These are phyloP conservation scores for Ensete ventricosum DNA, from an alignment of 176 grass and related monocot species.

Conservation along the genomic window DNA sequence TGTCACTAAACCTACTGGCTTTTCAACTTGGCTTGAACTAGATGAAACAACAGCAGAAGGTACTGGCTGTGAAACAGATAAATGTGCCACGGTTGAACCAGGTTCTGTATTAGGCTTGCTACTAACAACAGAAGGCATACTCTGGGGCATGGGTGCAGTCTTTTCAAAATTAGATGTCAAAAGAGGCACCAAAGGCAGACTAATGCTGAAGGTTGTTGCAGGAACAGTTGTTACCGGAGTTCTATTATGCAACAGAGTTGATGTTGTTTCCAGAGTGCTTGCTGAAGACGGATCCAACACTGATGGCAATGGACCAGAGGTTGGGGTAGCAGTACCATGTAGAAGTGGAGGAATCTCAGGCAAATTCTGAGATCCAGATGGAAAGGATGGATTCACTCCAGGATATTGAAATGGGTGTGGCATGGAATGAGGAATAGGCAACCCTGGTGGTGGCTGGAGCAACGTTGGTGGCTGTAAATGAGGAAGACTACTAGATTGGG, in stretches of 20 bases:
- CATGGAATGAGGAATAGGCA: slow-evolving; percentile 39
- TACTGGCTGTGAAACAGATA: slow-evolving; percentile 34
- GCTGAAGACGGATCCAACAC: slow-evolving; percentile 31
- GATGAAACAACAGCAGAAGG: slow-evolving; percentile 28
- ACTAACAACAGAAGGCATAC: slow-evolving; percentile 21
- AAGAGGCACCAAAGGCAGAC: slow-evolving; percentile 35
- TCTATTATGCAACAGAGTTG: slow-evolving; percentile 38
- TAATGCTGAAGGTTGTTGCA: slow-evolving; percentile 29
- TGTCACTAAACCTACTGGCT: slow-evolving; percentile 35
- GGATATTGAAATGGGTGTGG: slow-evolving; percentile 43
- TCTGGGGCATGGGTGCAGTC: slow-evolving; percentile 12
- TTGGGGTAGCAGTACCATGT: slow-evolving; percentile 43
- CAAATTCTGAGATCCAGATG: slow-evolving; percentile 60
- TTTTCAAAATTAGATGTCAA: slow-evolving; percentile 36
- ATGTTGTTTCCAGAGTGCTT: slow-evolving; percentile 40
- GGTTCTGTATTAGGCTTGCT: slow-evolving; percentile 36
- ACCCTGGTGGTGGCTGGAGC: slow-evolving; percentile 42
- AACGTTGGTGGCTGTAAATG: slow-evolving; percentile 41
- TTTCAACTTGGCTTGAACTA: slow-evolving; percentile 36
- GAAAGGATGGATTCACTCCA: slow-evolving; percentile 44
- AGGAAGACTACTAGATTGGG: slow-evolving; percentile 42
- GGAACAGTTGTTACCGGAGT: slow-evolving; percentile 24
- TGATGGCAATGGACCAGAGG: slow-evolving; percentile 26
- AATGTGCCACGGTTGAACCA: slow-evolving; percentile 32
- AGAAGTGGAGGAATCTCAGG: slow-evolving; percentile 45